Evolutionary conservation across 495 filamentous ascomycete genomes (phyloP), one percentile per base, ranked within the genome.

Genomic region (Penicillium coprophilum): DNA sequence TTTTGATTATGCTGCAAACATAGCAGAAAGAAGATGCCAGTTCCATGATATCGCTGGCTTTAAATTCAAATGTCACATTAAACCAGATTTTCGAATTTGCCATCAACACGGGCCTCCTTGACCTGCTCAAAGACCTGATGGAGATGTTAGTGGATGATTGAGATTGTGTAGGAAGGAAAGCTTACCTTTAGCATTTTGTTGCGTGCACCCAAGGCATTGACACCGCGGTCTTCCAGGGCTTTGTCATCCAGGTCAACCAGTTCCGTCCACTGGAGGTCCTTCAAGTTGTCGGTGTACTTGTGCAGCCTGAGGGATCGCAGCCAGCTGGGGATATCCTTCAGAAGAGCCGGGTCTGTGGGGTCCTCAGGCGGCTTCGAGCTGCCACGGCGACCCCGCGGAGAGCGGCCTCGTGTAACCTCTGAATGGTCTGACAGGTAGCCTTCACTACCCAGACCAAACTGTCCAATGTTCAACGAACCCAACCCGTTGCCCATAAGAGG

Each of bases 341-440:
- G 79, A 60, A 98, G 83, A 43, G 78, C 83, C 10, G 89, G 87
- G 69, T 98, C 95, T 12, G 93, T 97, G 10, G 94, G 94, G 67
- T 98, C 94, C 77, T 98, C 94, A 39, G 94, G 94, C 31, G 94
- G 94, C 81, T 97, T 97, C 40, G 91, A 96, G 75, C 87, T 97
- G 60, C 95, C 94, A 64, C 94, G 83, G 51, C 93, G 84, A 67
- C 94, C 94, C 64, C 94, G 86, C 53, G 94, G 95, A 53, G 92
- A 96, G 41, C 94, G 85, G 46, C 95, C 95, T 47, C 94, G 89
- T 39, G 82, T 80, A 70, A 94, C 87, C 59, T 95, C 92, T 11
- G 91, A 92, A 64, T 96, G 91, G 69, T 98, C 94, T 20, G 92
- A 97, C 40, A 96, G 80, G 73, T 97, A 97, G 43, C 95, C 94